These are phyloP conservation scores for Xylaria grammica DNA, from an alignment of 495 filamentous ascomycete genomes.

Conservation along the genomic window DNA sequence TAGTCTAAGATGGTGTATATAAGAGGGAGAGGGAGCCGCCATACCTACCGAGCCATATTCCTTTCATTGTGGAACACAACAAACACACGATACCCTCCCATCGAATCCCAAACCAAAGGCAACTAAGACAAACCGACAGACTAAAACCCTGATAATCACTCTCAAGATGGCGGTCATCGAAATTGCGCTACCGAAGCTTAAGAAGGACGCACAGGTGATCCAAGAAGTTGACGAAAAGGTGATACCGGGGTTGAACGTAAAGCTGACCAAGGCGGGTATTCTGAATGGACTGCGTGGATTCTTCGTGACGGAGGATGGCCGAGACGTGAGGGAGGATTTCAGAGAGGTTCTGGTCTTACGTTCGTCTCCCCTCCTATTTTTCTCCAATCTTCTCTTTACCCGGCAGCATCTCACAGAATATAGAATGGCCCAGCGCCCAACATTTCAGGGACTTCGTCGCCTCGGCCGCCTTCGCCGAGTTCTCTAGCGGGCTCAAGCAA, in stretches of 20 bases:
- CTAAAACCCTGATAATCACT: neutral
- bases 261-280: neutral
- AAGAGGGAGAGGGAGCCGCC: neutral
- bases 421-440: slow-evolving; percentile 11
- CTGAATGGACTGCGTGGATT: neutral
- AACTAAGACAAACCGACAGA: neutral
- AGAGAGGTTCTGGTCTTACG: slow-evolving; percentile 8
- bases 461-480: neutral
- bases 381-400: neutral
- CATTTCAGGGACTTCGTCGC: slow-evolving; percentile 5
- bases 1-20: slow-evolving; percentile 1
- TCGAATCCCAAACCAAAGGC: neutral
- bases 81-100: neutral
- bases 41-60: neutral
- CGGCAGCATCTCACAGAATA: slow-evolving; percentile 1
- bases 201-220: slow-evolving; percentile 4
- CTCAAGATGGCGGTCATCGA: slow-evolving; percentile 22
- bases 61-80: neutral
- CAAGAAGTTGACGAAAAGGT: neutral
- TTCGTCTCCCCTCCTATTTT: neutral
- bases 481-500: neutral
- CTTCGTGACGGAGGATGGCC: slow-evolving; percentile 8
- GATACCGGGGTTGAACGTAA: neutral
- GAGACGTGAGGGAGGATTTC: slow-evolving; percentile 3
- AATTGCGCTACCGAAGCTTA: slow-evolving; percentile 7